phyloP scores from a whole-genome alignment of 805 yeast species.

The Priceomyces haplophilus region DNA sequence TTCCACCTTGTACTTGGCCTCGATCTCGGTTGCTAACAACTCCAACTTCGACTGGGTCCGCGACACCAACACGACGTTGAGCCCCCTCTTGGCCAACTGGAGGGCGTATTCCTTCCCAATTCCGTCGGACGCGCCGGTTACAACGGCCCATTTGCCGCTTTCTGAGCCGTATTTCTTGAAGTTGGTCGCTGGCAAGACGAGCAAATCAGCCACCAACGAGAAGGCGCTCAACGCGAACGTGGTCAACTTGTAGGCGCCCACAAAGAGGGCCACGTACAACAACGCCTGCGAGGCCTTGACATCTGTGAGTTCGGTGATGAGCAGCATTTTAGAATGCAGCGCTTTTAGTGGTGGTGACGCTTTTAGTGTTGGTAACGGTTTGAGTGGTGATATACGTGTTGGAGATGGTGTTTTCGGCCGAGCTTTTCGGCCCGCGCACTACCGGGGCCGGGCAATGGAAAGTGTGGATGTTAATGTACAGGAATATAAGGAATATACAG shows the following conservation, averaged over 20 bases:
- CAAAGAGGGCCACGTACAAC: conserved; percentile 39
- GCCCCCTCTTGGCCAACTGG: conserved; percentile 83
- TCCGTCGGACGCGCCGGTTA: conserved; percentile 97
- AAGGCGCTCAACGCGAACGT: conserved; percentile 45
- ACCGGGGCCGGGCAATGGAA: not conserved
- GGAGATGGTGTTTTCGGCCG: too few relatives aligned
- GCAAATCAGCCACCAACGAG: conserved; percentile 59
- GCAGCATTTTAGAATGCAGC: conserved; percentile 1
- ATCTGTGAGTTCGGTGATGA: conserved; percentile 11
- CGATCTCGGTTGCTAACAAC: conserved; percentile 59
- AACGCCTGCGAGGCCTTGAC: conserved; percentile 13
- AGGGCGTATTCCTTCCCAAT: conserved; percentile 88
- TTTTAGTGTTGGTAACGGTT: too few relatives aligned
- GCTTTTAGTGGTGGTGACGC: not conserved
- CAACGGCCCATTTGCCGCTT: conserved; percentile 80
- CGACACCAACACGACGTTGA: conserved; percentile 79
- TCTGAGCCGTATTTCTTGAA: conserved; percentile 74
- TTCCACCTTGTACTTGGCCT: conserved; percentile 52
- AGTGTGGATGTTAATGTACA: not conserved
- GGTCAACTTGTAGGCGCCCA: conserved; percentile 64
- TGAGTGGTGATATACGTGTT: not conserved
- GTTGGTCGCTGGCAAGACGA: conserved; percentile 58
- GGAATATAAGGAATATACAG: not conserved
- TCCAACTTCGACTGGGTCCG: conserved; percentile 79
- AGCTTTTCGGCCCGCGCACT: too few relatives aligned